phyloP scores from a whole-genome alignment of 2,329 filamentous ascomycete genomes.

The Zopfia rhizophila region DNA sequence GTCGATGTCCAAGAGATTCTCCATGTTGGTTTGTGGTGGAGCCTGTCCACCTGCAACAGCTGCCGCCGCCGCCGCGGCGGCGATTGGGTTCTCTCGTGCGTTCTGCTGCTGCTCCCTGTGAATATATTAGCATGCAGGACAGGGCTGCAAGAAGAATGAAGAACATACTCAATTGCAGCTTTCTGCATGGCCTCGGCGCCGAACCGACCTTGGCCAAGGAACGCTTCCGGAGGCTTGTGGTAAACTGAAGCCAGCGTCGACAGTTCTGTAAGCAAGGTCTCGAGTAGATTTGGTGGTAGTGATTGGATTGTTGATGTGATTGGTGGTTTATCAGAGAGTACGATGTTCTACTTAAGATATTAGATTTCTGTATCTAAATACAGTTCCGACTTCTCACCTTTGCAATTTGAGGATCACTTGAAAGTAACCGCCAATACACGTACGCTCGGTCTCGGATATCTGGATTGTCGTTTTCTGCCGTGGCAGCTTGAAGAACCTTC shows the following conservation, averaged over 20 bases:
- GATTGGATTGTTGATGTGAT: conserved; percentile 95
- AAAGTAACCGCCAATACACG: conserved; percentile 96
- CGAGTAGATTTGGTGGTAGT: conserved; percentile 82
- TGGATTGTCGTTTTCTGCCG: conserved; percentile 94
- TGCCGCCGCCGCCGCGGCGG: conserved; percentile 79
- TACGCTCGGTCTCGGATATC: conserved; percentile 97
- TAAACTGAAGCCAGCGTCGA: conserved; percentile 97
- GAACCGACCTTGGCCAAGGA: conserved; percentile 93
- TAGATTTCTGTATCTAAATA: conserved; percentile 5
- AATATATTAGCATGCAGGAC: conserved; percentile 22
- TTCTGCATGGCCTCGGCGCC: conserved; percentile 94
- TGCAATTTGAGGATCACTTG: conserved; percentile 88
- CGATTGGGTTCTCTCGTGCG: conserved; percentile 91
- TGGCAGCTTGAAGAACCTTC: conserved; percentile 92
- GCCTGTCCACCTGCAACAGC: conserved; percentile 67
- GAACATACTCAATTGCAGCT: conserved; percentile 82
- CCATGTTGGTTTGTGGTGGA: conserved; percentile 77
- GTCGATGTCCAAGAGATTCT: conserved; percentile 95
- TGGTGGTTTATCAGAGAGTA: conserved; percentile 92
- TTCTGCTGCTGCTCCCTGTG: conserved; percentile 85
- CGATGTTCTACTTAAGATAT: conserved; percentile 70
- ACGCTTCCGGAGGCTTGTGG: conserved; percentile 98
- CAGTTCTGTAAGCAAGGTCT: conserved; percentile 89
- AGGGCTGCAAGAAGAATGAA: neutral
- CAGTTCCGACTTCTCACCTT: conserved; percentile 69